phyloP scores from a whole-genome alignment of 768 basidiomycete species.

The Leccinum truebloodii region DNA sequence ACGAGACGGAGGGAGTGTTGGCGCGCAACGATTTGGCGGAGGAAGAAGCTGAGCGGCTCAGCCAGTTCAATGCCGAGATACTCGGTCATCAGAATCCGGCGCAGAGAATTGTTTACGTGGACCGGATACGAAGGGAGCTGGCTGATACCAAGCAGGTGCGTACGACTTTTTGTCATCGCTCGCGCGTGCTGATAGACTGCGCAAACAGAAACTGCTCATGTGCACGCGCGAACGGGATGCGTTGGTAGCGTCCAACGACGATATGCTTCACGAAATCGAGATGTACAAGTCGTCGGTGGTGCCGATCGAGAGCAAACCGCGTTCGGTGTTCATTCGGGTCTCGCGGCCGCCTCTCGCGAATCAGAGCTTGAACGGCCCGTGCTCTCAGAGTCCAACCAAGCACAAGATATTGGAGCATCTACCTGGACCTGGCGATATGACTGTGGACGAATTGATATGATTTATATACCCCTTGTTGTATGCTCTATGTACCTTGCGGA shows the following conservation, averaged over 20 bases:
- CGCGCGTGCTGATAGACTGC: background rate
- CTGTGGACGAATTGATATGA: constrained; percentile 47
- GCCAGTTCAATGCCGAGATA: constrained; percentile 83
- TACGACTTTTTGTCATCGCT: constrained; percentile 5
- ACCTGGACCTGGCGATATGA: constrained; percentile 49
- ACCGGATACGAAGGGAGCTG: constrained; percentile 77
- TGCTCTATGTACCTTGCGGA: constrained; percentile 17
- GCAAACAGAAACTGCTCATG: constrained; percentile 47
- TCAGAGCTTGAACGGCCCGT: constrained; percentile 39
- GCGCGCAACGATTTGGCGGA: constrained; percentile 77
- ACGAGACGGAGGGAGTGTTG: constrained; percentile 64
- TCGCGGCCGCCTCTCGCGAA: constrained; percentile 47
- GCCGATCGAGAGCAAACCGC: constrained; percentile 50
- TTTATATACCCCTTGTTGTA: background rate
- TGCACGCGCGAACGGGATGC: constrained; percentile 51
- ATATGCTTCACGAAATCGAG: constrained; percentile 54
- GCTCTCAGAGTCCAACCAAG: constrained; percentile 15
- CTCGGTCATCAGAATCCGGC: constrained; percentile 81
- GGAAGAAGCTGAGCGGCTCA: constrained; percentile 73
- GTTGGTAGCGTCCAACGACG: constrained; percentile 42
- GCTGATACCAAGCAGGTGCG: constrained; percentile 80
- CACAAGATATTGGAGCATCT: constrained; percentile 33
- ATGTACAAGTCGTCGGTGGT: constrained; percentile 62
- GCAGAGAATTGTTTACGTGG: constrained; percentile 86
- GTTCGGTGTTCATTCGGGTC: constrained; percentile 50